phyloP scores from a whole-genome alignment of 306 rosid species.

The Begonia fuchsioides region DNA sequence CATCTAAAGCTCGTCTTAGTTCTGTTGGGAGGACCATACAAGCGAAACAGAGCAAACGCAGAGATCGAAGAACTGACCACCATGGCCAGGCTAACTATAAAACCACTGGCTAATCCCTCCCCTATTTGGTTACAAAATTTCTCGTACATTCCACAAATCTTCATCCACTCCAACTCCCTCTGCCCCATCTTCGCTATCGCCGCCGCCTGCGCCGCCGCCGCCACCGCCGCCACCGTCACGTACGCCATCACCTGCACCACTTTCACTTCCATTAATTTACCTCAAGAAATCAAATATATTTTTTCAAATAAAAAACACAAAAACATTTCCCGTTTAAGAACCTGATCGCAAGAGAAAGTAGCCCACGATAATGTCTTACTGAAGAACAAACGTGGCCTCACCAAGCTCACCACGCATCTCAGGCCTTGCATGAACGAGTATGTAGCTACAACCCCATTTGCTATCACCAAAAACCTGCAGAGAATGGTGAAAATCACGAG shows the following conservation, averaged over 20 bases:
- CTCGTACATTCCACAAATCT: constrained; percentile 54
- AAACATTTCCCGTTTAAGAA: too few species aligned
- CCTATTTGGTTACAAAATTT: constrained; percentile 81
- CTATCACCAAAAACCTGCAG: constrained; percentile 60
- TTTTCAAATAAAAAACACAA: too few species aligned
- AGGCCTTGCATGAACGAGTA: constrained; percentile 58
- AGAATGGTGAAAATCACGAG: too few species aligned
- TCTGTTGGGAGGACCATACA: constrained; percentile 44
- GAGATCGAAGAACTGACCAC: constrained; percentile 58
- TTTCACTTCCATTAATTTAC: too few species aligned
- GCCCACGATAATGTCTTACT: constrained; percentile 77
- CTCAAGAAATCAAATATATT: too few species aligned
- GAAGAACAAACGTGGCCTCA: constrained; percentile 43
- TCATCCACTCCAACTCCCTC: constrained; percentile 73
- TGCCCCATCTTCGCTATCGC: constrained; percentile 62
- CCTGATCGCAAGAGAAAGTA: constrained; percentile 83
- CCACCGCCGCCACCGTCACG: constrained; percentile 47
- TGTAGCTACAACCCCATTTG: constrained; percentile 48
- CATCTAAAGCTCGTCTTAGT: constrained; percentile 20
- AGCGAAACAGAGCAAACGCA: constrained; percentile 75
- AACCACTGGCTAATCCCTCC: constrained; percentile 60
- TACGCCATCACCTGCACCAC: constrained; percentile 85
- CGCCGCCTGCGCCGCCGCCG: constrained; percentile 48
- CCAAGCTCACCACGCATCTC: constrained; percentile 44
- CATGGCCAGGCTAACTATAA: constrained; percentile 40